Conservation (phyloP, 1,139 yeast genomes). For the Pichia terricola region DNA sequence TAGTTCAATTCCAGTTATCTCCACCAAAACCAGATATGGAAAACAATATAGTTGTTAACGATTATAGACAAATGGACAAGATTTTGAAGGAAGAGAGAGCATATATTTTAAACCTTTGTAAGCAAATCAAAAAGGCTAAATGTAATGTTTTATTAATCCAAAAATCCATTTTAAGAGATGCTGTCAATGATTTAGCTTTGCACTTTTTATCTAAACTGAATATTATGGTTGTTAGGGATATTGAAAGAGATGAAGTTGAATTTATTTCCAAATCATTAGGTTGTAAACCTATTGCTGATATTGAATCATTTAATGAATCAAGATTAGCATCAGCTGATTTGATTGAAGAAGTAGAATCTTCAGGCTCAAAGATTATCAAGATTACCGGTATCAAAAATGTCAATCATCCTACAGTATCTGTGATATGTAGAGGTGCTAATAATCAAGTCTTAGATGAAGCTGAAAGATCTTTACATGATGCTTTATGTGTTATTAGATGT, state of each 20-base stretch:
- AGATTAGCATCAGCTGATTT: conserved; percentile 86
- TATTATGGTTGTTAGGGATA: conserved; percentile 89
- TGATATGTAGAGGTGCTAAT: conserved; percentile 93
- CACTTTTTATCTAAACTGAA: conserved; percentile 89
- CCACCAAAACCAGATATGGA: conserved; percentile 99
- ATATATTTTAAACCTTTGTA: conserved; percentile 85
- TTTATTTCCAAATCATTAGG: conserved; percentile 87
- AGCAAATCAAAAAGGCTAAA: conserved; percentile 91
- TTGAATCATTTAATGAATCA: conserved; percentile 87
- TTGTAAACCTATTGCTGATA: conserved; percentile 93
- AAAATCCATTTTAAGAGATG: conserved; percentile 91
- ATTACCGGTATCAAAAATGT: conserved; percentile 74
- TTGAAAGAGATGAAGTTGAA: conserved; percentile 94
- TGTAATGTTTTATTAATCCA: conserved; percentile 92
- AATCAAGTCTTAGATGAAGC: conserved; percentile 85
- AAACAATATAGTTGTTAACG: conserved; percentile 93
- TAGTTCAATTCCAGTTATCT: conserved; percentile 90
- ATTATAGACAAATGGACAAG: conserved; percentile 98
- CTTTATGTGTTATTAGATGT: conserved; percentile 93
- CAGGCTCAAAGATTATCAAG: conserved; percentile 87
- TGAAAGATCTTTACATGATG: conserved; percentile 94
- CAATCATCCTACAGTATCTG: conserved; percentile 71
- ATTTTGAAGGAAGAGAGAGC: conserved; percentile 96
- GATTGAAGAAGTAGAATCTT: conserved; percentile 84
- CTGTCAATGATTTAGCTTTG: conserved; percentile 91